Conservation (phyloP, 306 rosid genomes). For the Crataegus laevigata region DNA sequence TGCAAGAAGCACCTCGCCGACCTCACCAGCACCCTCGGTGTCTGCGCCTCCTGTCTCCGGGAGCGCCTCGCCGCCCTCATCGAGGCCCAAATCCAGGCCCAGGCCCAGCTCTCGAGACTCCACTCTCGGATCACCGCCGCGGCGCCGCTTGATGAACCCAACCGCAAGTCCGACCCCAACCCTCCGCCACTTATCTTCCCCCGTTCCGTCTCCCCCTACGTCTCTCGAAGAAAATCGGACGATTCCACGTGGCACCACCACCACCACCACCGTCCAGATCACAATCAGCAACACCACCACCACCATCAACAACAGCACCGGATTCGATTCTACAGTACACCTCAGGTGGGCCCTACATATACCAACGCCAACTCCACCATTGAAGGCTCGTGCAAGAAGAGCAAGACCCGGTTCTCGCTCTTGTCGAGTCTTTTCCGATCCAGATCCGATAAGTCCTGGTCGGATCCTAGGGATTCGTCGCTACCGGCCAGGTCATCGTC, state of each 20-base stretch:
- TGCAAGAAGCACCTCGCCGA: constrained; percentile 69
- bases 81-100: constrained; percentile 55
- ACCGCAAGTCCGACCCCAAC: constrained; percentile 35
- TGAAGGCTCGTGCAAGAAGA: constrained; percentile 36
- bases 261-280: constrained; percentile 17
- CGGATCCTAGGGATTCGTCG: constrained; percentile 23
- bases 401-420: constrained; percentile 36
- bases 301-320: constrained; percentile 1
- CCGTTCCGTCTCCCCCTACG: constrained; percentile 87
- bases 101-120: constrained; percentile 25
- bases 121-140: constrained; percentile 30
- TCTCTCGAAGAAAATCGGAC: constrained; percentile 68
- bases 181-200: constrained; percentile 56
- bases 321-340: constrained; percentile 64
- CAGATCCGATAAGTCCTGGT: constrained; percentile 41
- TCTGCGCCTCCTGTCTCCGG: constrained; percentile 82
- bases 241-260: constrained; percentile 23
- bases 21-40: constrained; percentile 59
- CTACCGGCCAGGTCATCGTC: constrained; percentile 16
- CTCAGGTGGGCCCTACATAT: constrained; percentile 64
- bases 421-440: constrained; percentile 27
- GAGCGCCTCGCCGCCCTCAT: constrained; percentile 53
- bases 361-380: neutral
- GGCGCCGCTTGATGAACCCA: constrained; percentile 32
- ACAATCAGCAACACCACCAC: neutral